phyloP scores from a whole-genome alignment of 2,329 filamentous ascomycete species.

The Pseudogymnoascus sp. region DNA sequence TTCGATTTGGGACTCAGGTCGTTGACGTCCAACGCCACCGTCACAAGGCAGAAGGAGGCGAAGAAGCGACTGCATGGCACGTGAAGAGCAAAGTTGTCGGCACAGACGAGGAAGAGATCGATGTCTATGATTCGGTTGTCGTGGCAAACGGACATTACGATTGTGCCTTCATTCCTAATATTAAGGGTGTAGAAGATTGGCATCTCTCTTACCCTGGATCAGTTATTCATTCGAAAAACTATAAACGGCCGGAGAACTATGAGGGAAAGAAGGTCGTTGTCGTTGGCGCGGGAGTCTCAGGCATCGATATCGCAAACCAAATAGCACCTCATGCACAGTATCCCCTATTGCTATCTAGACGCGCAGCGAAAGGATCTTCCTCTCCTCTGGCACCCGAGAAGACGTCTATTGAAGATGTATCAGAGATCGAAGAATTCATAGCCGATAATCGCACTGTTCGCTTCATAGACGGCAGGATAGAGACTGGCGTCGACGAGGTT shows the following conservation, averaged over 20 bases:
- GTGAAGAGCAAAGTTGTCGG: slow-evolving; percentile 19
- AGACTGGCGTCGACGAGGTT: slow-evolving; percentile 64
- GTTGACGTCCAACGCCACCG: slow-evolving; percentile 40
- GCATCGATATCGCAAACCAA: slow-evolving; percentile 74
- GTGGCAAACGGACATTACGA: slow-evolving; percentile 71
- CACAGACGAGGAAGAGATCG: slow-evolving; percentile 17
- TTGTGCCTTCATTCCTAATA: slow-evolving; percentile 58
- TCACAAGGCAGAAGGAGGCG: slow-evolving; percentile 23
- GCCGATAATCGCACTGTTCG: slow-evolving; percentile 50
- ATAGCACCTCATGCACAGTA: slow-evolving; percentile 54
- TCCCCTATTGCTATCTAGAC: slow-evolving; percentile 29
- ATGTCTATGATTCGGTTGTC: slow-evolving; percentile 61
- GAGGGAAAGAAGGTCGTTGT: slow-evolving; percentile 68
- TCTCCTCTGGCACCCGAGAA: slow-evolving; percentile 26
- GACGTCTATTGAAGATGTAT: background rate
- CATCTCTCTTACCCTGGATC: slow-evolving; percentile 49
- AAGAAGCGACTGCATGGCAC: slow-evolving; percentile 24
- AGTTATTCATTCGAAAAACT: slow-evolving; percentile 74
- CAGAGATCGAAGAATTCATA: slow-evolving; percentile 51
- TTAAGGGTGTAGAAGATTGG: slow-evolving; percentile 54
- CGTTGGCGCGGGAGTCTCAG: slow-evolving; percentile 78
- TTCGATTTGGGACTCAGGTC: slow-evolving; percentile 67
- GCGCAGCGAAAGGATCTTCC: slow-evolving; percentile 32
- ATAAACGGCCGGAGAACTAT: slow-evolving; percentile 59
- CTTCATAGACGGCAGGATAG: slow-evolving; percentile 59